Evolutionary conservation across 2,329 filamentous ascomycete genomes (phyloP), one percentile per base, ranked within the genome.

Genomic region (Celoporthe dispersa): DNA sequence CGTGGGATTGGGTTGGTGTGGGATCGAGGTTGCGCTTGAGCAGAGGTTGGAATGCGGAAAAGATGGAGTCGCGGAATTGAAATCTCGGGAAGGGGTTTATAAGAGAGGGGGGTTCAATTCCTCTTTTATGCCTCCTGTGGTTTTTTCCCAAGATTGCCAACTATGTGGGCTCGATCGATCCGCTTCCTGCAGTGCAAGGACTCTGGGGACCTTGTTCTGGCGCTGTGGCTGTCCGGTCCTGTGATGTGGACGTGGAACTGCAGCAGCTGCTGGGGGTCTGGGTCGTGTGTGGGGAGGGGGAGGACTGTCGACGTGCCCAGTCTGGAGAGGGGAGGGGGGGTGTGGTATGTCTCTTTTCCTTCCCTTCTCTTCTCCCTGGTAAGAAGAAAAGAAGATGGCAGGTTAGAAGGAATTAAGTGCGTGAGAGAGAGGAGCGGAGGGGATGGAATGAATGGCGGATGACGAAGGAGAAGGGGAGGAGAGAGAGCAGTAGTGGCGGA

Each of bases 401-500:
- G 76, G 71, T 76, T 75, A 82, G 84, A 86, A 82, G 81, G 83
- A 81, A 79, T 79, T 79, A 80, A 79, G 82, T 61, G 44, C 79
- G 81, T 81, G 82, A 81, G 82, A 84, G 82, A 81, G 82, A 66
- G 63, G 69, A 35, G 44, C 44, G 37, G 66, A 35, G 44, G 41
- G 63, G 68, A 68, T 70, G 65, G 70, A 87, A 87, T 82, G 84
- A 86, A 84, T 86, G 84, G 83, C 83, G 77, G 77, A 78, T 75
- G 74, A 77, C 78, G 76, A 76, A 77, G 75, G 74, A 77, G 76
- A 78, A 70, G 70, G 75, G 77, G 75, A 77, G 77, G 77, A 78
- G 57, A 41, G 37, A 48, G 22, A 48, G 41, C 16, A 48, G 41
- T 41, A 48, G 41, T 41, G 16, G 44, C 9, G 22, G 44, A 44